phyloP scores from a whole-genome alignment of 768 basidiomycete genomes.

The Tylopilus rubrobrunneus region DNA sequence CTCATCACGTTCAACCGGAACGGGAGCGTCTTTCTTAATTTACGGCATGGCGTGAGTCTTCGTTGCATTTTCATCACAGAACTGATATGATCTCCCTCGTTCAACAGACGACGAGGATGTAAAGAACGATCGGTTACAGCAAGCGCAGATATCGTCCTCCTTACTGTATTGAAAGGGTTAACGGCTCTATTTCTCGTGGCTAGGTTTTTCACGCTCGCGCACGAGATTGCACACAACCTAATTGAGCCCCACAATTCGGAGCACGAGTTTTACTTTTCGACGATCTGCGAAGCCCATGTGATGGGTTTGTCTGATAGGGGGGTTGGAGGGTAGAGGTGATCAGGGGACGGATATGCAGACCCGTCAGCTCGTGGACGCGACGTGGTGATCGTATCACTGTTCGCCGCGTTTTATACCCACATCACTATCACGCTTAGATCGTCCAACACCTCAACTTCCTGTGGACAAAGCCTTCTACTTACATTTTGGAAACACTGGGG shows the following conservation, averaged over 20 bases:
- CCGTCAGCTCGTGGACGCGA: no score
- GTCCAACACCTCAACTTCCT: no score
- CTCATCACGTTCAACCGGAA: slow-evolving; percentile 92
- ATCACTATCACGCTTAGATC: no score
- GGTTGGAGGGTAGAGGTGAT: no score
- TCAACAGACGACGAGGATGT: slow-evolving; percentile 71
- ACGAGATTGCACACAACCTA: neutral
- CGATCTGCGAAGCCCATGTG: neutral
- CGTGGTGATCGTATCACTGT: no score
- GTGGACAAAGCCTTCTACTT: no score
- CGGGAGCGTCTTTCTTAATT: slow-evolving; percentile 84
- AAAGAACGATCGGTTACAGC: slow-evolving; percentile 41
- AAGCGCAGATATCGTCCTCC: slow-evolving; percentile 60
- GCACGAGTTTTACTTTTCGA: neutral
- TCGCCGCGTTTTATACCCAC: no score
- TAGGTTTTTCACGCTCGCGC: slow-evolving; percentile 1
- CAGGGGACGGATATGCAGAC: no score
- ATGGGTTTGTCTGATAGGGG: no score
- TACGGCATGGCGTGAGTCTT: slow-evolving; percentile 77
- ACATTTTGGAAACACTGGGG: no score
- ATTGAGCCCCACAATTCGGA: neutral
- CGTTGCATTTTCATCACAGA: neutral
- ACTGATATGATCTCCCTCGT: neutral
- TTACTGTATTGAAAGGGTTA: neutral
- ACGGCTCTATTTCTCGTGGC: neutral